Percentiles rank a stretch among this genome's conserved stretches.
Evolutionary conservation across 495 filamentous ascomycete genomes (phyloP).

Genomic region (Tuber borchii): DNA sequence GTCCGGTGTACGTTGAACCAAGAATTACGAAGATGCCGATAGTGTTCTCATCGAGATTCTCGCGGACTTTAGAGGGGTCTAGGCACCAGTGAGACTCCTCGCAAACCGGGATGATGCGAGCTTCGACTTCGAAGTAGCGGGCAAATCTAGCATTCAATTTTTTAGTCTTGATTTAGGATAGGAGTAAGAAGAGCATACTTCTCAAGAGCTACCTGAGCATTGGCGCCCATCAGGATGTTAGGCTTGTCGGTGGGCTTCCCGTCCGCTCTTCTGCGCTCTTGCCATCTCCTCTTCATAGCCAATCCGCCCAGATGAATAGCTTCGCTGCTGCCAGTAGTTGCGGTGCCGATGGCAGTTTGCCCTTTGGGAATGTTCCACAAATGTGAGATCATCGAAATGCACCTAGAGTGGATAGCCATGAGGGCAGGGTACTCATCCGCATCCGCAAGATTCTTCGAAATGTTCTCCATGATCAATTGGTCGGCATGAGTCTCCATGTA

Average conservation of each 20-base stretch:
- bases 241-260: slow-evolving; percentile 59
- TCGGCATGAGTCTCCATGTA: slow-evolving; percentile 64
- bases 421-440: slow-evolving; percentile 72
- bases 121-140: slow-evolving; percentile 71
- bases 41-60: slow-evolving; percentile 71
- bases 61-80: slow-evolving; percentile 56
- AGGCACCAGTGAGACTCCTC: slow-evolving; percentile 57
- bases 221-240: slow-evolving; percentile 73
- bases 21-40: slow-evolving; percentile 72
- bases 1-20: slow-evolving; percentile 68
- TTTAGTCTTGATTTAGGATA: neutral
- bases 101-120: slow-evolving; percentile 61
- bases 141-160: slow-evolving; percentile 46
- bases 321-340: slow-evolving; percentile 67
- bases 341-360: slow-evolving; percentile 63
- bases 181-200: slow-evolving; percentile 47
- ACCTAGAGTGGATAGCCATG: slow-evolving; percentile 65
- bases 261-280: slow-evolving; percentile 55
- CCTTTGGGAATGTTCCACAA: slow-evolving; percentile 61
- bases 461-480: slow-evolving; percentile 60
- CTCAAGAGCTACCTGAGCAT: slow-evolving; percentile 69
- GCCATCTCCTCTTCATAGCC: slow-evolving; percentile 74
- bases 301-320: slow-evolving; percentile 69
- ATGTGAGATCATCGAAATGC: slow-evolving; percentile 62
- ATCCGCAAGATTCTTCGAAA: slow-evolving; percentile 59